phyloP scores from a whole-genome alignment of 163 green algal species.

The Volvox carteri region DNA sequence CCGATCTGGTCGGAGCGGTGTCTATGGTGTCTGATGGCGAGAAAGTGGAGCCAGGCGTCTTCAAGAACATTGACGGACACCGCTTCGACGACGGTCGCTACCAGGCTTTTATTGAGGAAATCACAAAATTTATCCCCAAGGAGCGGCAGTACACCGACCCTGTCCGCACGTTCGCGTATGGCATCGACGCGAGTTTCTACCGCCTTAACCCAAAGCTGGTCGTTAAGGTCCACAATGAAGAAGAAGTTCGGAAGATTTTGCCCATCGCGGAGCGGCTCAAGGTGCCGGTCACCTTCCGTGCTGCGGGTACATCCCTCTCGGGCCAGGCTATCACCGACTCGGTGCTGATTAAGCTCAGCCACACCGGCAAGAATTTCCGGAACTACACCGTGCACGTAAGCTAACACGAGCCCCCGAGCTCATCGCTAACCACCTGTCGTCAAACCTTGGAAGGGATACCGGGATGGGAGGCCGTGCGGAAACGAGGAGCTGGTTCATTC shows the following conservation, averaged over 20 bases:
- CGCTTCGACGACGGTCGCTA: conserved; percentile 96
- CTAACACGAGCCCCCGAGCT: background rate
- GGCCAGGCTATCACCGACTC: conserved; percentile 96
- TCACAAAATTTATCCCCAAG: conserved; percentile 84
- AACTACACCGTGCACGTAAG: conserved; percentile 92
- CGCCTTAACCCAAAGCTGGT: conserved; percentile 93
- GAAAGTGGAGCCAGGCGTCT: conserved; percentile 67
- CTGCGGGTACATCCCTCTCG: conserved; percentile 94
- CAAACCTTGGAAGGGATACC: background rate
- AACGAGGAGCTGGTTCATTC: too few relatives aligned
- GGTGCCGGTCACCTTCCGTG: conserved; percentile 97
- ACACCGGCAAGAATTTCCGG: conserved; percentile 97
- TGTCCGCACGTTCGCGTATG: conserved; percentile 91
- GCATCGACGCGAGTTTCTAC: conserved; percentile 87
- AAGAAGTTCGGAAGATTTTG: conserved; percentile 89
- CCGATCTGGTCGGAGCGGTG: conserved; percentile 75
- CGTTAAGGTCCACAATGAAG: conserved; percentile 86
- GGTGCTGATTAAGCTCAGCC: conserved; percentile 97
- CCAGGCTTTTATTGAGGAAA: conserved; percentile 85
- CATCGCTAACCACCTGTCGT: background rate
- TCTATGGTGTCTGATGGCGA: conserved; percentile 59
- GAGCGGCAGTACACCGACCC: conserved; percentile 89
- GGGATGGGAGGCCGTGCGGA: too few relatives aligned
- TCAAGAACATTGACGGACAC: conserved; percentile 78
- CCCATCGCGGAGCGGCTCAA: conserved; percentile 88